These are phyloP conservation scores for Boletus subcaerulescens DNA, from an alignment of 768 basidiomycete genomes.

Conservation along the genomic window DNA sequence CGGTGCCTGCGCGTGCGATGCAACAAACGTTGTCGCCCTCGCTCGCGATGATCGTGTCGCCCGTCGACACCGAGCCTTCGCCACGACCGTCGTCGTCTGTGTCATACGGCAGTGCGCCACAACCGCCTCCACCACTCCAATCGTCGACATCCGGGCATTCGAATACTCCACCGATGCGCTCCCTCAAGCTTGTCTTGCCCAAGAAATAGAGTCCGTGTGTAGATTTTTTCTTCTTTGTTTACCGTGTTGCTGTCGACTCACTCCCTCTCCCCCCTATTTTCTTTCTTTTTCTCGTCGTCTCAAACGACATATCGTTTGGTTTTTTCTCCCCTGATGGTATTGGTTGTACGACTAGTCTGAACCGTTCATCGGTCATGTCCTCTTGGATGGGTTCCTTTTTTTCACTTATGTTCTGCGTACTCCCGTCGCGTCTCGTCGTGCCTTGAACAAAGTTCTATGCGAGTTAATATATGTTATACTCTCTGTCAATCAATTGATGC, in stretches of 20 bases:
- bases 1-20: constrained; percentile 30
- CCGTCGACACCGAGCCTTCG: constrained; percentile 32
- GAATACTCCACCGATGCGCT: constrained; percentile 29
- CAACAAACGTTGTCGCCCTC: constrained; percentile 34
- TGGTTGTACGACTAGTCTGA: constrained; percentile 14
- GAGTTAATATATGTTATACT: neutral
- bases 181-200: constrained; percentile 30
- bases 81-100: constrained; percentile 31
- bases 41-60: constrained; percentile 35
- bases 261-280: too few species aligned
- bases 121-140: constrained; percentile 12
- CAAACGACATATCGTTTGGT: neutral
- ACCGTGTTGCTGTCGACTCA: neutral
- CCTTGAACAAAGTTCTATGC: neutral
- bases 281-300: neutral
- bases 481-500: neutral
- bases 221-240: neutral
- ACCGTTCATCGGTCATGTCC: too few species aligned
- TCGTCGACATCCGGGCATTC: constrained; percentile 11
- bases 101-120: constrained; percentile 13
- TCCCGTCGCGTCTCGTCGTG: neutral
- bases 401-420: neutral
- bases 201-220: constrained; percentile 25
- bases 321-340: neutral
- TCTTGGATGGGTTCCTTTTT: neutral